These are phyloP conservation scores for Blastomyces gilchristii DNA, from an alignment of 2,329 filamentous ascomycete genomes.

Conservation along the genomic window DNA sequence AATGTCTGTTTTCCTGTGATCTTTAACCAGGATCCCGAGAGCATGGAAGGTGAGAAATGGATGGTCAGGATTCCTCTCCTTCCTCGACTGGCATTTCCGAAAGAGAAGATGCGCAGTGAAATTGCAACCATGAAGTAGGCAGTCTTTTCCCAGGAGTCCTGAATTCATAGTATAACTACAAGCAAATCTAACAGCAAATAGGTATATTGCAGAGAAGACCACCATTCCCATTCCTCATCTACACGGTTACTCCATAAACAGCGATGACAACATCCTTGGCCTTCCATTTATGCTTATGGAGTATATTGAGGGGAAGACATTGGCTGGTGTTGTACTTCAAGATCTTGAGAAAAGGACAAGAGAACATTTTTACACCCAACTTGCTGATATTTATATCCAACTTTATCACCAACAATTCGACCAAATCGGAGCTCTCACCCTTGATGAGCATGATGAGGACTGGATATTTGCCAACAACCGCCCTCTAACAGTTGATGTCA, in stretches of 20 bases:
- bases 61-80: constrained; percentile 11
- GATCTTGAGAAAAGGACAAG: neutral
- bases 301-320: neutral
- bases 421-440: neutral
- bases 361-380: neutral
- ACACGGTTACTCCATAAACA: neutral
- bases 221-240: neutral
- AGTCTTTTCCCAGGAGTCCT: neutral
- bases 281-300: neutral
- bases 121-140: neutral
- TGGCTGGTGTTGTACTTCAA: neutral
- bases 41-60: constrained; percentile 5
- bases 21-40: constrained; percentile 1
- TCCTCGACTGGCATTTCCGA: constrained; percentile 1
- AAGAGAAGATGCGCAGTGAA: neutral
- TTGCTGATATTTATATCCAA: neutral
- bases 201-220: constrained; percentile 2
- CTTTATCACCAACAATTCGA: neutral
- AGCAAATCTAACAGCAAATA: neutral
- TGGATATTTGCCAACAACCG: neutral
- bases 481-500: neutral
- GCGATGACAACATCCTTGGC: neutral
- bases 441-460: neutral
- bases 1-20: constrained; percentile 11
- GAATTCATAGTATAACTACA: neutral